phyloP scores from a whole-genome alignment of 768 basidiomycete genomes.

The Harrya chromipes region DNA sequence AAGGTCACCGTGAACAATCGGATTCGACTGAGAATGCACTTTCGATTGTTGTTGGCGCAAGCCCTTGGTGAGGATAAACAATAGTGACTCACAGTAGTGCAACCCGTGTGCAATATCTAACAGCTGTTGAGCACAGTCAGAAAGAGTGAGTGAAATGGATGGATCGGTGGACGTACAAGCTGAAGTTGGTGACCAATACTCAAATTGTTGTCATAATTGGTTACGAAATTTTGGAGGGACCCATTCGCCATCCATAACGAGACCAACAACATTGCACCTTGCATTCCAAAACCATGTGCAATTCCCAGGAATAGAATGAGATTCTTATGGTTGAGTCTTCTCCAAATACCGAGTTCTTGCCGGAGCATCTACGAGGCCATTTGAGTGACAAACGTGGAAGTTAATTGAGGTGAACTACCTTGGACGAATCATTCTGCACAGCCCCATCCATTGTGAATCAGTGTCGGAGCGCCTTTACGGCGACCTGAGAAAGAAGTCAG shows the following conservation, averaged over 20 bases:
- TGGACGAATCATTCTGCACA: neutral
- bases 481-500: neutral
- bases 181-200: slow-evolving; percentile 1
- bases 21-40: slow-evolving; percentile 18
- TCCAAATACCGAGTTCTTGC: neutral
- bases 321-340: neutral
- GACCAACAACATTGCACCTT: slow-evolving; percentile 17
- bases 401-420: neutral
- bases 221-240: neutral
- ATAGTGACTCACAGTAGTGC: slow-evolving; percentile 7
- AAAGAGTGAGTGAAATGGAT: slow-evolving; percentile 8
- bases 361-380: neutral
- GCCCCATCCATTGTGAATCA: neutral
- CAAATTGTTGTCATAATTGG: neutral
- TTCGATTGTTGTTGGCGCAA: neutral
- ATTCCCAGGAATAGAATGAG: slow-evolving; percentile 29
- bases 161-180: slow-evolving; percentile 10
- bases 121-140: slow-evolving; percentile 18
- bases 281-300: slow-evolving; percentile 24
- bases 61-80: neutral
- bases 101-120: slow-evolving; percentile 14
- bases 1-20: slow-evolving; percentile 20
- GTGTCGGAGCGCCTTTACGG: neutral
- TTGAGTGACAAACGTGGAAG: neutral
- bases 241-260: neutral